Base-by-base conservation (phyloP, 1,284 basidiomycete species). In the Grifola frondosa region DNA sequence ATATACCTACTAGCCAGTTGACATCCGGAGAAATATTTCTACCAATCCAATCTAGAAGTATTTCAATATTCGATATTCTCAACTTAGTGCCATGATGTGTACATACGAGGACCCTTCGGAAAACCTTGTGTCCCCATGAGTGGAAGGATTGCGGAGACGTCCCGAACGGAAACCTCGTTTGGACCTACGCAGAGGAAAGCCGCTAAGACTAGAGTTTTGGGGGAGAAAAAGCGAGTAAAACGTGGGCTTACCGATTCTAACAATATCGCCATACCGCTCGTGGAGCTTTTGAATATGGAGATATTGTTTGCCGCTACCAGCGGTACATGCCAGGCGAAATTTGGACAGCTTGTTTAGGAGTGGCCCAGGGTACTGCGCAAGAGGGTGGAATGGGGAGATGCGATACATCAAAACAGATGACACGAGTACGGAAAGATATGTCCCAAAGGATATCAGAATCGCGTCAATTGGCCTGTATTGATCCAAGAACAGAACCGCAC, bases 171-270 rank as follows among this genome's bases (percentile, higher is more conserved):
- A 3, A 54, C 24, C 21, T 54, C 52, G 30, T 54, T 54, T 5
- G 52, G 52, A 3, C 52, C 52, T 52, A 22, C 23, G 23, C n/a
- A n/a, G n/a, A n/a, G n/a, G n/a, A n/a, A n/a, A n/a, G n/a, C n/a
- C n/a, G n/a, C n/a, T n/a, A n/a, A n/a, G n/a, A n/a, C n/a, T n/a
- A n/a, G n/a, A n/a, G n/a, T n/a, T n/a, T n/a, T n/a, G 22, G 20
- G 8, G 21, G 8, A 4, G 40, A 16, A 16, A 17, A 7, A n/a
- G 10, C 6, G 8, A 6, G 17, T 29, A 8, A 9, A 15, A 25
- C 45, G 8, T 24, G 21, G 16, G 41, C 53, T 23, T 33, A 63
- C 63, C 63, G 21, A 68, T 66, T 48, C 63, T 60, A 21, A 65
- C 66, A 3, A 67, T 53, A 30, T 65, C 66, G 7, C 40, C 30